Conservation (phyloP, 73 alveolate species). For the Symbiodinium pilosum region DNA sequence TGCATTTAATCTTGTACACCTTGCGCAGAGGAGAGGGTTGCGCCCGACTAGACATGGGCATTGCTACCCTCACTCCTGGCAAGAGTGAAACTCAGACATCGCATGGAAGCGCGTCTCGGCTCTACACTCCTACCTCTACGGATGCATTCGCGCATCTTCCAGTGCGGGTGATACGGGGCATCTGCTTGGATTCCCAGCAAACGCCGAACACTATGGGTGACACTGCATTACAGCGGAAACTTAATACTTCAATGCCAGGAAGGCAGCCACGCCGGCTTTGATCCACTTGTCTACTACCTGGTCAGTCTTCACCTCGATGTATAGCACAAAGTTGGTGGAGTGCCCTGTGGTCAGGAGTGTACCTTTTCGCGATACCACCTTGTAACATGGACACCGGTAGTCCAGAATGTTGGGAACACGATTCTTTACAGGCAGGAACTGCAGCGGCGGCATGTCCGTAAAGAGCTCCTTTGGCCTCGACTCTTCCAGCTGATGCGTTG, state of each 20-base stretch:
- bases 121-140: neutral
- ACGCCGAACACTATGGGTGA: neutral
- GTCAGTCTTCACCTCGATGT: conserved; percentile 98
- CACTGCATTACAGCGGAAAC: too few relatives aligned
- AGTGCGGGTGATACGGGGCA: neutral
- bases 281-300: conserved; percentile 98
- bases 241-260: conserved; percentile 96
- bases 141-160: neutral
- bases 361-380: conserved; percentile 98
- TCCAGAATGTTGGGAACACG: conserved; percentile 97
- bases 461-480: conserved; percentile 99
- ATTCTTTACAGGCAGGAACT: conserved; percentile 98
- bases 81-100: neutral
- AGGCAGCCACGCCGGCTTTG: conserved; percentile 99
- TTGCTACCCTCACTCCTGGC: too few relatives aligned
- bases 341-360: conserved; percentile 99
- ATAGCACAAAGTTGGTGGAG: conserved; percentile 99
- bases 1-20: neutral
- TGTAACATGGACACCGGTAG: conserved; percentile 95
- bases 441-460: conserved; percentile 98
- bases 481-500: conserved; percentile 98
- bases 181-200: conserved; percentile 15
- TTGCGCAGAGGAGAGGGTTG: neutral
- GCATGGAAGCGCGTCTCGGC: neutral
- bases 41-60: conserved; percentile 16